A percentile compares a stretch with the other conserved stretches of the same genome.
Conservation (phyloP, 2,329 filamentous ascomycete genomes). For the Alternaria burnsii region DNA sequence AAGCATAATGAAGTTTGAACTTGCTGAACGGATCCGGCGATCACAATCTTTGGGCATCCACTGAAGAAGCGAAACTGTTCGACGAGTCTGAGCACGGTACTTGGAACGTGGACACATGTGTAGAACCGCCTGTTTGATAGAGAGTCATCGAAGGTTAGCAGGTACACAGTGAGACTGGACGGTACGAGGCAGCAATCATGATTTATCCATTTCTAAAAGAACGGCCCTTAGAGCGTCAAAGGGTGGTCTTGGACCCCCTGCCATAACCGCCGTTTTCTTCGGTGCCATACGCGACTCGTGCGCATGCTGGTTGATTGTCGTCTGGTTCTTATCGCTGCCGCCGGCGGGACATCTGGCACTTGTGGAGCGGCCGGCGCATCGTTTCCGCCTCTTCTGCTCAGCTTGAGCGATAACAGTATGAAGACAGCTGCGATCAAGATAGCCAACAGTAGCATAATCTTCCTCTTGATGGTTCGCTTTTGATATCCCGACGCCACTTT, state of each 20-base stretch:
- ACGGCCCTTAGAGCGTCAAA: neutral
- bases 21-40: neutral
- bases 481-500: slow-evolving; percentile 89
- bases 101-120: neutral
- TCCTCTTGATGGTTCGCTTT: slow-evolving; percentile 85
- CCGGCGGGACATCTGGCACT: slow-evolving; percentile 32
- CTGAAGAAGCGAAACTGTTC: neutral
- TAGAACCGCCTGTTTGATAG: neutral
- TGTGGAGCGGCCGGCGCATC: slow-evolving; percentile 24
- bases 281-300: slow-evolving; percentile 44
- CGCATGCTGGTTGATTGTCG: slow-evolving; percentile 24
- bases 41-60: neutral
- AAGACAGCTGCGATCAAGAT: slow-evolving; percentile 86
- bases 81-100: neutral
- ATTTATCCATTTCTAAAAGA: slow-evolving; percentile 5
- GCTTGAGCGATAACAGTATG: slow-evolving; percentile 83
- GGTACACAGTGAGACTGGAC: neutral
- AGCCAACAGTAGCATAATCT: slow-evolving; percentile 88
- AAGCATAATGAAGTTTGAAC: neutral
- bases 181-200: slow-evolving; percentile 20
- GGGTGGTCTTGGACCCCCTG: slow-evolving; percentile 24
- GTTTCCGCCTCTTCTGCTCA: slow-evolving; percentile 60
- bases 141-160: neutral
- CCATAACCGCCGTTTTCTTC: slow-evolving; percentile 48
- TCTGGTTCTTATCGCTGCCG: slow-evolving; percentile 23